Conservation (phyloP, 2,329 filamentous ascomycete genomes). For the Fusarium sp. region DNA sequence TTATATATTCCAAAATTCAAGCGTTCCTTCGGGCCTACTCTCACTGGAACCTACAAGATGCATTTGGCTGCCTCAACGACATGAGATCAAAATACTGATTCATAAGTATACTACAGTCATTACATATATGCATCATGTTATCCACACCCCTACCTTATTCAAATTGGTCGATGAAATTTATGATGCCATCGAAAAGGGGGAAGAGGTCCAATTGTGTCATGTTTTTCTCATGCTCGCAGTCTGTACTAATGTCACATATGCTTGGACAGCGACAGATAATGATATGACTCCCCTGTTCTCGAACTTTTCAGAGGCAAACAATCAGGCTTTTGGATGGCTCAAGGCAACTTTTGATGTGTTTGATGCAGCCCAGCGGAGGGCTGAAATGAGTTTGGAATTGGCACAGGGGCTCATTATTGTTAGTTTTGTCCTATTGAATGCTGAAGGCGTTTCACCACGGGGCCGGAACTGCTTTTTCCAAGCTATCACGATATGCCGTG, state of each 20-base stretch:
- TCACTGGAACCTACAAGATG: slow-evolving; percentile 47
- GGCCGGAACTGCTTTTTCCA: slow-evolving; percentile 26
- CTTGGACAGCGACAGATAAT: slow-evolving; percentile 47
- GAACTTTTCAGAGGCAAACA: slow-evolving; percentile 44
- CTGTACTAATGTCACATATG: slow-evolving; percentile 47
- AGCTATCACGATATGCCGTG: slow-evolving; percentile 37
- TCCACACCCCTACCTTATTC: slow-evolving; percentile 47
- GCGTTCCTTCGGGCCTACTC: slow-evolving; percentile 33
- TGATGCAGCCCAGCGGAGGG: slow-evolving; percentile 48
- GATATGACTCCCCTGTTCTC: slow-evolving; percentile 44
- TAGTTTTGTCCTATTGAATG: slow-evolving; percentile 53
- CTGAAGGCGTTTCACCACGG: slow-evolving; percentile 44
- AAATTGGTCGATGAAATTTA: slow-evolving; percentile 48
- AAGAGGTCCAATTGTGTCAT: slow-evolving; percentile 38
- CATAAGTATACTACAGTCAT: slow-evolving; percentile 48
- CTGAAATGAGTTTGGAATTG: slow-evolving; percentile 48
- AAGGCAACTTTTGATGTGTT: slow-evolving; percentile 51
- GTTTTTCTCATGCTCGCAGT: slow-evolving; percentile 47
- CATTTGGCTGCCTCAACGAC: slow-evolving; percentile 50
- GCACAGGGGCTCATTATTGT: slow-evolving; percentile 54
- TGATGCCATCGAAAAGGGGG: slow-evolving; percentile 43
- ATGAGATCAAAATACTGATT: slow-evolving; percentile 47
- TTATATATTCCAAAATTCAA: slow-evolving; percentile 48
- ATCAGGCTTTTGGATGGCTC: slow-evolving; percentile 49
- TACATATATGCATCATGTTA: slow-evolving; percentile 49